phyloP scores from a whole-genome alignment of 305 asterid genomes.

The Andrographis paniculata region DNA sequence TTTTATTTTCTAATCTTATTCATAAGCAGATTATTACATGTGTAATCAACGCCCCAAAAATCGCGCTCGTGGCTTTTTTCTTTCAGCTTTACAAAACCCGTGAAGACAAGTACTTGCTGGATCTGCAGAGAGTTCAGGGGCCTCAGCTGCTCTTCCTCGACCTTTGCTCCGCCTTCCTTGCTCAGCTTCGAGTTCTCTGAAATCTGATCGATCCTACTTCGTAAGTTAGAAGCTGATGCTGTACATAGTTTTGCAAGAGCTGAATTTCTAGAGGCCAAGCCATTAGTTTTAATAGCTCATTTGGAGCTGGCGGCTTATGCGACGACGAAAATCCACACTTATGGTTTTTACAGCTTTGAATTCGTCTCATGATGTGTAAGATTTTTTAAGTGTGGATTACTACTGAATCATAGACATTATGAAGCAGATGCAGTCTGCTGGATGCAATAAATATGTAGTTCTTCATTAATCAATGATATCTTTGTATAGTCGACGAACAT shows the following conservation, averaged over 20 bases:
- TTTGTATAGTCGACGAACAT: no score
- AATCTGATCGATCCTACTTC: slow-evolving; percentile 6
- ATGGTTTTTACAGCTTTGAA: no score
- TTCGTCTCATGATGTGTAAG: no score
- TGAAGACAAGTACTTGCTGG: slow-evolving; percentile 84
- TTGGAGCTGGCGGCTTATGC: no score
- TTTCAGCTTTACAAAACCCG: slow-evolving; percentile 80
- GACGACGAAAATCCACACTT: no score
- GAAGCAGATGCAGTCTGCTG: no score
- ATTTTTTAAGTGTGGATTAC: no score
- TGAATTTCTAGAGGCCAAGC: slow-evolving; percentile 27
- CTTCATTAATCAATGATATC: no score
- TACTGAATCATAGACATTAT: no score
- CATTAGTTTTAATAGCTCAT: slow-evolving; percentile 25
- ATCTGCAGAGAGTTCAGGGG: slow-evolving; percentile 86
- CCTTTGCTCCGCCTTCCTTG: slow-evolving; percentile 51
- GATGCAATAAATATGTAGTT: no score
- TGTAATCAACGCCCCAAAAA: not conserved
- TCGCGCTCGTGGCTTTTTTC: not conserved
- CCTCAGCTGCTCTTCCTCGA: slow-evolving; percentile 77
- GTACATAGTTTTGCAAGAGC: slow-evolving; percentile 37
- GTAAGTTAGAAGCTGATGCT: slow-evolving; percentile 27
- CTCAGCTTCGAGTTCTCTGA: slow-evolving; percentile 86
- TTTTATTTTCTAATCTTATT: no score
- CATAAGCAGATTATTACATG: no score